Percentiles rank a stretch among this genome's conserved stretches.
Conservation (phyloP, 192 early-diverging fungal species). For the Podila epicladia region DNA sequence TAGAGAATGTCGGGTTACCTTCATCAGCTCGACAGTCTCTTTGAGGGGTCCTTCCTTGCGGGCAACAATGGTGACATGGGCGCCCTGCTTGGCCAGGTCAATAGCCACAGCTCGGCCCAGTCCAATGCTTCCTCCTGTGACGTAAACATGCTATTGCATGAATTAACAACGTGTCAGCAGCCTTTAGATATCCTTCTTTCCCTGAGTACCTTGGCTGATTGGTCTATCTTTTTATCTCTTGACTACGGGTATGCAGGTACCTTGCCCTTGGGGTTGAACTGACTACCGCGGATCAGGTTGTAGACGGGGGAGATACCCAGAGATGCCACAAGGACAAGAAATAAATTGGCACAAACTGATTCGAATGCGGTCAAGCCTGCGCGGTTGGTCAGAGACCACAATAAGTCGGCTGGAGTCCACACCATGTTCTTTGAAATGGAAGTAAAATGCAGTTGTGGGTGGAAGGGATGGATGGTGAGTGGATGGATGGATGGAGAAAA, state of each 20-base stretch:
- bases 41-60: conserved; percentile 55
- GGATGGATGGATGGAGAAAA: not conserved
- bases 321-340: conserved; percentile 17
- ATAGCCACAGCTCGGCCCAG: conserved; percentile 72
- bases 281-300: conserved; percentile 39
- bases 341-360: conserved; percentile 41
- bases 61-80: conserved; percentile 77
- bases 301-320: conserved; percentile 15
- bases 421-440: not conserved
- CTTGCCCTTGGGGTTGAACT: conserved; percentile 43
- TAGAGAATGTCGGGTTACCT: conserved; percentile 13
- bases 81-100: conserved; percentile 71
- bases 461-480: conserved; percentile 1
- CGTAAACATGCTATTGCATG: conserved; percentile 66
- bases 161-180: not conserved
- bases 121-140: conserved; percentile 82
- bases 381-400: conserved; percentile 34
- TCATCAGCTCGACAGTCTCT: conserved; percentile 67
- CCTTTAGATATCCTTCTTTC: not conserved
- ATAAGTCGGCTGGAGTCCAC: conserved; percentile 45
- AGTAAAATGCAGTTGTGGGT: not conserved
- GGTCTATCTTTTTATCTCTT: not conserved
- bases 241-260: conserved; percentile 5
- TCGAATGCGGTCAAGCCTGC: conserved; percentile 33
- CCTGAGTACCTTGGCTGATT: not conserved